Conservation (phyloP, 441 rosid species). For the Macaranga tanarius region DNA sequence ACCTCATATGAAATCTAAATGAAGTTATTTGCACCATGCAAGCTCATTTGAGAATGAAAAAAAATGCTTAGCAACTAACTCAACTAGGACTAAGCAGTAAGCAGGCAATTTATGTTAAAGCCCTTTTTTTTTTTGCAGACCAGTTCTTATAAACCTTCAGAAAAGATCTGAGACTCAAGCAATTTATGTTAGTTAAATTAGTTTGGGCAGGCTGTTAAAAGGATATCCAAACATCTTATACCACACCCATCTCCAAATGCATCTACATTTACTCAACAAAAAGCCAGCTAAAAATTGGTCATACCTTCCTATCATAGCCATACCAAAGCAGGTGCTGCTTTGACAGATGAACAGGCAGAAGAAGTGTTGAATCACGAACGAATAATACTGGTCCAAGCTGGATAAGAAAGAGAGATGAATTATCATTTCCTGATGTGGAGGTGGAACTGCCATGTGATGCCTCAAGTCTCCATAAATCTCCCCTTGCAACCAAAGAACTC, state of each 20-base stretch:
- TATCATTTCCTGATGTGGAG: conserved; percentile 61
- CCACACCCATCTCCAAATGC: neutral
- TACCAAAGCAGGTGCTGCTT: conserved; percentile 98
- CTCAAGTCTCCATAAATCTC: conserved; percentile 95
- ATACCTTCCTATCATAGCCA: conserved; percentile 93
- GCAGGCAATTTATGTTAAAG: neutral
- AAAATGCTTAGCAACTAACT: neutral
- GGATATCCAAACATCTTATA: neutral
- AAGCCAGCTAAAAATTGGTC: conserved; percentile 2
- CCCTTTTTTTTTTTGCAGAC: neutral
- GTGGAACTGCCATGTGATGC: conserved; percentile 74
- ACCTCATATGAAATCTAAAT: neutral
- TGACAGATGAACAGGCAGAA: conserved; percentile 85
- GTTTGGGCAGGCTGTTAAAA: neutral
- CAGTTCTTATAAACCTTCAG: neutral
- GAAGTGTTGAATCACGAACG: conserved; percentile 83
- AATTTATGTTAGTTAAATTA: neutral
- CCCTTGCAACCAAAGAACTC: conserved; percentile 85
- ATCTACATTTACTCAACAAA: conserved; percentile 9
- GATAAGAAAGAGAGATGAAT: conserved; percentile 80
- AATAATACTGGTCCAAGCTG: conserved; percentile 93
- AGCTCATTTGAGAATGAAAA: neutral
- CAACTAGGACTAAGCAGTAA: neutral
- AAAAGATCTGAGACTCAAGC: neutral
- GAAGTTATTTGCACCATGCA: neutral